Conservation (phyloP, 176 grass and related monocot species). For the Coix lacrymajobi region DNA sequence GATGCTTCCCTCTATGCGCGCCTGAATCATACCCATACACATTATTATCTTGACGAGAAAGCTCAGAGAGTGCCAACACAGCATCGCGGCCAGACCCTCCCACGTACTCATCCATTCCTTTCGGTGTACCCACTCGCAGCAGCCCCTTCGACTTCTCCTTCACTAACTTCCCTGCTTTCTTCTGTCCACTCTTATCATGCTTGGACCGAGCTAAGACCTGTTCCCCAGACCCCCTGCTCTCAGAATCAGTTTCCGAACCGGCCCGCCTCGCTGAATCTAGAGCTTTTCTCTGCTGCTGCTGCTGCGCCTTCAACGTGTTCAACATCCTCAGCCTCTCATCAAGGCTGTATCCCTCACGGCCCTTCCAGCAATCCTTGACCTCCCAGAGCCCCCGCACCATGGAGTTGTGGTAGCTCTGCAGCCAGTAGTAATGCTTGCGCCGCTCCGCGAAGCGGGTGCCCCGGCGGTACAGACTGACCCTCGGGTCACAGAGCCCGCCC, state of each 20-base stretch:
- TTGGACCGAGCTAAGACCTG: slow-evolving; percentile 16
- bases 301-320: slow-evolving; percentile 36
- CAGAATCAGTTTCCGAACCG: slow-evolving; percentile 39
- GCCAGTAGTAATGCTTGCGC: slow-evolving; percentile 65
- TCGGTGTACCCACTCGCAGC: slow-evolving; percentile 29
- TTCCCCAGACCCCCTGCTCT: slow-evolving; percentile 45
- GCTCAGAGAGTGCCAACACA: background rate
- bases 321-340: slow-evolving; percentile 58
- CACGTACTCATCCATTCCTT: slow-evolving; percentile 18
- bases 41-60: slow-evolving; percentile 33
- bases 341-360: slow-evolving; percentile 44
- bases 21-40: slow-evolving; percentile 27
- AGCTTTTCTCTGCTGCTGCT: slow-evolving; percentile 17
- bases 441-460: slow-evolving; percentile 49
- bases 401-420: slow-evolving; percentile 77
- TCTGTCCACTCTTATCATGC: slow-evolving; percentile 35
- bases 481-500: slow-evolving; percentile 74
- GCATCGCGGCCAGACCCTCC: slow-evolving; percentile 11
- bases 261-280: background rate
- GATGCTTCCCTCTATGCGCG: slow-evolving; percentile 30
- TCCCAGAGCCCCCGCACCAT: slow-evolving; percentile 56
- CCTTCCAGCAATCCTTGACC: slow-evolving; percentile 75
- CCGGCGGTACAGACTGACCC: slow-evolving; percentile 56
- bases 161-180: slow-evolving; percentile 26
- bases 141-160: slow-evolving; percentile 56